Evolutionary conservation across 805 yeast species (phyloP), one percentile per base, ranked within the genome.

Genomic region (Trichomonascus vanleenenianus): DNA sequence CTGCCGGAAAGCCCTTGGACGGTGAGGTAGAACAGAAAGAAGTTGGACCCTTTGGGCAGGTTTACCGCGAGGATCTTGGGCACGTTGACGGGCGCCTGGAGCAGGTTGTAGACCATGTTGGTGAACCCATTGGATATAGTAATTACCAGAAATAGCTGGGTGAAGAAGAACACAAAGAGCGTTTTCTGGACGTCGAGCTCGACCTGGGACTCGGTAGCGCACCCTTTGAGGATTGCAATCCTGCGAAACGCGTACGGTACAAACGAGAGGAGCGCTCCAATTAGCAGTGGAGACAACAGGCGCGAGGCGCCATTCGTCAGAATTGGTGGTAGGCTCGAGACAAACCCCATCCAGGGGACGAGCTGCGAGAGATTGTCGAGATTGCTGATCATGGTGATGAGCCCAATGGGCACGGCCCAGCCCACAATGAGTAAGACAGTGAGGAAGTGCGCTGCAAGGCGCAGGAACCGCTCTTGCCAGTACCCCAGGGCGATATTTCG

Each of bases 321-420:
- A 55, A 16, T 73, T 67, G 19, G 66, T 0, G 95, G 89, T 3
- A 78, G 59, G 1, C 63, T 60, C 37, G 75, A 68, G 9, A 83
- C 51, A 77, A 83, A 76, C 1, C 68, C 59, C 30, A 83, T 61
- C 30, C 75, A 70, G 0, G 94, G 93, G 20, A 83, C 63, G 40
- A 82, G 64, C 20, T 73, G 70, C 0, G 82, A 73, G 40, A 85
- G 59, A 50, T 79, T 74, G 0, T 89, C 85, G 2, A 81, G 67
- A 54, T 87, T 95, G 0, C 94, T 78, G 0, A 88, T 64, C 27
- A 86, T 64, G 0, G 91, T 88, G 14, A 86, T 78, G 47, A 84
- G 71, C 0, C 95, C 86, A 1, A 87, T 91, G 0, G 96, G 96
- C 1, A 87, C 61, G 1, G 86, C 85, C 81, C 95, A 88, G 1